Conservation (phyloP, 169 alveolate genomes). For the Fabrea salina region DNA sequence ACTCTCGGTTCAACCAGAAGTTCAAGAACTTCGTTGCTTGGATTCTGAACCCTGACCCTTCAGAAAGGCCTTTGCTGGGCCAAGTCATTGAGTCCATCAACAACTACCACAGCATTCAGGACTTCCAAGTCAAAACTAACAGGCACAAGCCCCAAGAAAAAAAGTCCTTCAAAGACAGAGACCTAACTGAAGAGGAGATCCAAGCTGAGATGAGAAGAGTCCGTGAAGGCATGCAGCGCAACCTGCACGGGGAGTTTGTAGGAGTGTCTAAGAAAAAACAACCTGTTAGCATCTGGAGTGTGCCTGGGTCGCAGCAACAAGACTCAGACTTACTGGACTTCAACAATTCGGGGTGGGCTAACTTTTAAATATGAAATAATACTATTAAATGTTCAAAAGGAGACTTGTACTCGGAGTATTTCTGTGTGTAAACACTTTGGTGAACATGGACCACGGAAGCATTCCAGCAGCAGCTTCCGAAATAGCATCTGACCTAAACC, state of each 20-base stretch:
- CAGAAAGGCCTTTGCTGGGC: not conserved
- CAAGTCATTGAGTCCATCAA: not conserved
- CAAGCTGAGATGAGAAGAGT: not conserved
- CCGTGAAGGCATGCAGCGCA: not conserved
- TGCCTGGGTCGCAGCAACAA: not conserved
- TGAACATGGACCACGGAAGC: not conserved
- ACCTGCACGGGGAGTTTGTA: too few relatives aligned
- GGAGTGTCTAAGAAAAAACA: not conserved
- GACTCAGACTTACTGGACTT: not conserved
- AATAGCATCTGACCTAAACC: constrained; percentile 46
- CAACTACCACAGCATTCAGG: not conserved
- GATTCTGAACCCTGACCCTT: constrained; percentile 26
- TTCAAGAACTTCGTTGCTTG: not conserved
- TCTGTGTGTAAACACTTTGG: not conserved
- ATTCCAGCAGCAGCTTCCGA: not conserved
- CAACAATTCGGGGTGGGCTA: constrained; percentile 3
- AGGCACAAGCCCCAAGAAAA: not conserved
- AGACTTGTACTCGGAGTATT: too few relatives aligned
- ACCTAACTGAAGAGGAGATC: constrained; percentile 17
- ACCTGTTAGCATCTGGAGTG: not conserved
- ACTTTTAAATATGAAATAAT: too few relatives aligned
- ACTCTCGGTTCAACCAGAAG: constrained; percentile 7
- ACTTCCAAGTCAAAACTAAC: not conserved
- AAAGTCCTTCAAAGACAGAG: not conserved
- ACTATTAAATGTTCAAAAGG: too few relatives aligned